Base-by-base conservation (phyloP, 345 rosid genomes). In the Sisymbrium altissimum region DNA sequence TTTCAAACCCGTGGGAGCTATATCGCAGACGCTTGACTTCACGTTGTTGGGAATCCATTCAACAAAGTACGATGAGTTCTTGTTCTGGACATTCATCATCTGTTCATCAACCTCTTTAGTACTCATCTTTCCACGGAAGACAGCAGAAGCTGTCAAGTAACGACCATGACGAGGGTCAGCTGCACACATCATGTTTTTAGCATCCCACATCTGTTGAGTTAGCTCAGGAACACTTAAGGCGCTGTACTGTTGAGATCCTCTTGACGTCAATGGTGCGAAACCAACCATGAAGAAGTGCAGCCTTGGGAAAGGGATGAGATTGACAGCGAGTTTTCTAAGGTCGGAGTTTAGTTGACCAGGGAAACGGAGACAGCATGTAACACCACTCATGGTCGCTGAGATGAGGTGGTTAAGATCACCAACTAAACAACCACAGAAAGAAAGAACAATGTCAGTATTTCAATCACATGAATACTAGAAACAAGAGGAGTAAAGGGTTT, bases 201-300 rank as follows among this genome's bases (percentile, higher is more conserved):
- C 68, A 54, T 79, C 82, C 82, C 82, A 79, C 82, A 79, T 79
- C 30, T 79, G 82, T 15, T 79, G 82, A 13, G 82, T 79, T 18
- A 79, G 74, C 60, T 79, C 82, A 58, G 82, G 82, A 29, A 79
- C 82, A 29, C 72, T 74, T 4, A 79, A 54, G 25, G 82, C 72
- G 2, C 76, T 70, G 76, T 79, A 79, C 9, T 79, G 82, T 12
- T 79, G 82, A 15, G 82, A 79, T 13, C 82, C 82, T 74, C 82
- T 74, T 27, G 82, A 79, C n/a, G 82, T 79, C 57, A 79, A 41
- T 0, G 82, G 82, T 0, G 82, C 81, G 12, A 78, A 78, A 68
- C 81, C 81, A 46, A 78, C 82, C 82, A 79, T 79, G 75, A 79
- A 79, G 82, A 79, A 79, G 55, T 79, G 82, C n/a, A 79, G 82